These are phyloP conservation scores for Penicillium chermesinum DNA, from an alignment of 495 filamentous ascomycete species.

Conservation along the genomic window DNA sequence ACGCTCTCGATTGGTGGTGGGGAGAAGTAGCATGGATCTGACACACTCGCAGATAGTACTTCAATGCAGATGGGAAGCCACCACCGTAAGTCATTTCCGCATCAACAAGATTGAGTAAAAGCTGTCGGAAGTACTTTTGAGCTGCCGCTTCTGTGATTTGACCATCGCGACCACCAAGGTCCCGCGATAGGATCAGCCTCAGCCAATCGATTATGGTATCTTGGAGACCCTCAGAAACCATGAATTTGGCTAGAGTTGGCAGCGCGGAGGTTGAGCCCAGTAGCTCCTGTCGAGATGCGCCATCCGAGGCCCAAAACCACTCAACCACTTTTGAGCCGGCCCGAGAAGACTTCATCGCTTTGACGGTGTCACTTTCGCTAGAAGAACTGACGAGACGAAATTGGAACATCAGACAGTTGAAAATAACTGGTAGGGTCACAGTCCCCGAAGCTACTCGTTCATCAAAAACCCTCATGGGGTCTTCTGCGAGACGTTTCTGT, in stretches of 20 bases:
- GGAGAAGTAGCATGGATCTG: constrained; percentile 16
- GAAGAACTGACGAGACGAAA: constrained; percentile 23
- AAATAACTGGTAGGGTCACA: constrained; percentile 16
- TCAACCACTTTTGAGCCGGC: constrained; percentile 30
- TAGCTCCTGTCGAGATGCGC: constrained; percentile 19
- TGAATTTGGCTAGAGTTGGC: constrained; percentile 29
- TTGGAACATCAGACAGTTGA: constrained; percentile 32
- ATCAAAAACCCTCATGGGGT: constrained; percentile 40
- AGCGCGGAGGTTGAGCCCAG: constrained; percentile 21
- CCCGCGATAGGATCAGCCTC: constrained; percentile 24
- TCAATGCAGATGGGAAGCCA: constrained; percentile 28
- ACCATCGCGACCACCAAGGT: constrained; percentile 27
- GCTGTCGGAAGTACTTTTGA: constrained; percentile 18
- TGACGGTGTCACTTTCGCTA: constrained; percentile 9
- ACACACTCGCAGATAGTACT: constrained; percentile 25
- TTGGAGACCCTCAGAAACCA: constrained; percentile 38
- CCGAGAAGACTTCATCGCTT: constrained; percentile 31
- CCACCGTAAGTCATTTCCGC: constrained; percentile 34
- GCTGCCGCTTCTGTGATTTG: constrained; percentile 17
- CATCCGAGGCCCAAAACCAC: constrained; percentile 41
- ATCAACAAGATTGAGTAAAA: constrained; percentile 28
- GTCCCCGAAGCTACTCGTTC: constrained; percentile 37
- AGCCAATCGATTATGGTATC: constrained; percentile 30
- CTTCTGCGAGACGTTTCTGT: constrained; percentile 19
- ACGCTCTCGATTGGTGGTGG: neutral